Conservation (phyloP, 1,139 yeast genomes). For the Geotrichum siamense region DNA sequence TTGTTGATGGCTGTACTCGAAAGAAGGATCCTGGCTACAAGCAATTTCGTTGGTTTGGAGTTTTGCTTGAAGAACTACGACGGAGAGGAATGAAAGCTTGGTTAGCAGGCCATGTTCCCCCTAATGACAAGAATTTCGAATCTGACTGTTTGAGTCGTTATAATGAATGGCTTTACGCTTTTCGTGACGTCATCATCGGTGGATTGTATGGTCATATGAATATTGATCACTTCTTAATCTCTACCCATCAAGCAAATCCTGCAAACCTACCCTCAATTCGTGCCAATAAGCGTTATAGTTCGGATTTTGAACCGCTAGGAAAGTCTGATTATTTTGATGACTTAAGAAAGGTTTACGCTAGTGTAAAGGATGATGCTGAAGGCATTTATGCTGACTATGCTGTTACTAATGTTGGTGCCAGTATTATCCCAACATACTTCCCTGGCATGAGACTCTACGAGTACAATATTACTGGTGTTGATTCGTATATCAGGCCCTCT, state of each 20-base stretch:
- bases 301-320: constrained; percentile 3
- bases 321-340: constrained; percentile 20
- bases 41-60: constrained; percentile 69
- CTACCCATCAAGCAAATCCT: constrained; percentile 17
- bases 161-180: constrained; percentile 70
- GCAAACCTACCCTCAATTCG: constrained; percentile 13
- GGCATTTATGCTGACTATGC: constrained; percentile 50
- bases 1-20: constrained; percentile 71
- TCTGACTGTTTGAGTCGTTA: constrained; percentile 64
- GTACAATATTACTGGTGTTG: constrained; percentile 57
- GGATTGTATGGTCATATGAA: constrained; percentile 87
- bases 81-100: constrained; percentile 75
- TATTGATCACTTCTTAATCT: constrained; percentile 65
- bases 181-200: constrained; percentile 74
- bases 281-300: not conserved
- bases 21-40: constrained; percentile 72
- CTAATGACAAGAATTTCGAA: constrained; percentile 70
- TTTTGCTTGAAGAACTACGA: constrained; percentile 63
- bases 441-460: constrained; percentile 84
- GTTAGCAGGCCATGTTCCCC: constrained; percentile 85
- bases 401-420: constrained; percentile 61
- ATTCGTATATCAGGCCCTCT: constrained; percentile 16
- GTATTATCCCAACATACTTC: constrained; percentile 79
- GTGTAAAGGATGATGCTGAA: constrained; percentile 9
- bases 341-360: constrained; percentile 15